A percentile compares a stretch with the other conserved stretches of the same genome.
These are phyloP conservation scores for Haplographium delicatum DNA, from an alignment of 495 filamentous ascomycete genomes.

Conservation along the genomic window DNA sequence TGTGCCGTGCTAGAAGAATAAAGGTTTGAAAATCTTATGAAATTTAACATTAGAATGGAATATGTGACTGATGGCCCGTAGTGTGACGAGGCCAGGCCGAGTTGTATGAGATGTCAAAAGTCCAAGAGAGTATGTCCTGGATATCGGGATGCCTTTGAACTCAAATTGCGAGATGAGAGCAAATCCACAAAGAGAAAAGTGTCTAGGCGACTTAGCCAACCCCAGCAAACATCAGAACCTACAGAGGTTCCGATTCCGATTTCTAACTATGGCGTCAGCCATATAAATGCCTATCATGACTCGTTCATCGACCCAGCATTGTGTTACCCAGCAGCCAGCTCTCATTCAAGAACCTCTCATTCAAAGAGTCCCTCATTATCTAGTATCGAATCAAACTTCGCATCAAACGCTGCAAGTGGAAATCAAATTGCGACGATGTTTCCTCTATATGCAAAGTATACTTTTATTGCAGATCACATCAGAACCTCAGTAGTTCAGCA, in stretches of 20 bases:
- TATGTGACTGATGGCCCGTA: constrained; percentile 20
- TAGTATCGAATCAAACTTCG: not conserved
- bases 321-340: not conserved
- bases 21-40: constrained; percentile 45
- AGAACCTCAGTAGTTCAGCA: constrained; percentile 36
- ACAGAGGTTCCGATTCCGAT: no score
- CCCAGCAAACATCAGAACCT: no score
- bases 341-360: not conserved
- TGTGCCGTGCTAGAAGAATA: constrained; percentile 61
- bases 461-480: constrained; percentile 20
- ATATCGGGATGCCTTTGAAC: constrained; percentile 61
- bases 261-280: not conserved
- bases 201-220: constrained; percentile 9
- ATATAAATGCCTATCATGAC: not conserved
- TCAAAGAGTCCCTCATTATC: not conserved
- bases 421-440: not conserved
- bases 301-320: not conserved
- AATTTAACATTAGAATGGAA: not conserved
- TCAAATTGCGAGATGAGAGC: constrained; percentile 61
- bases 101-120: constrained; percentile 63
- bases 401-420: not conserved
- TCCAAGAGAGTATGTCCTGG: constrained; percentile 62
- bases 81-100: constrained; percentile 66
- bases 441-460: not conserved
- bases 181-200: constrained; percentile 48